A percentile compares a stretch with the other conserved stretches of the same genome.
These are phyloP conservation scores for Pharus latifolius DNA, from an alignment of 176 grass and related monocot species.

Conservation along the genomic window DNA sequence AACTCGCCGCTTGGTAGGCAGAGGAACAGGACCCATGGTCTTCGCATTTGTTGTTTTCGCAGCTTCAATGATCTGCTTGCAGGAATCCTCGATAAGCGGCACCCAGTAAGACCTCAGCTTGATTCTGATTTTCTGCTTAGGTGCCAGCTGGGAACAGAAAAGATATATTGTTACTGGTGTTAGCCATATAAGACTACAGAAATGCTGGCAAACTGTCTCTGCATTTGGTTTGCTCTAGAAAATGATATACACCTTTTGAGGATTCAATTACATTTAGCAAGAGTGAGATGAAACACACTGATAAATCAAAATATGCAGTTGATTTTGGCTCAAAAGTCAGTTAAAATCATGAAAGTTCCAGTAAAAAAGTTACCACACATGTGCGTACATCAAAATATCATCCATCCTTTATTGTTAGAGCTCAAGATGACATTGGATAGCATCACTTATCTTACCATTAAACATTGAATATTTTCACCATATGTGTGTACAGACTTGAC, in stretches of 20 bases:
- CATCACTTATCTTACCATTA: too few species aligned
- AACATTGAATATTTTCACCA: too few species aligned
- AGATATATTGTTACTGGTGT: not conserved
- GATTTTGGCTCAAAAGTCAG: not conserved
- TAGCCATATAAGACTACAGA: not conserved
- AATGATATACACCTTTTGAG: too few species aligned
- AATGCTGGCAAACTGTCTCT: not conserved
- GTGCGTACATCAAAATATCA: too few species aligned
- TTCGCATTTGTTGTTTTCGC: slow-evolving; percentile 86
- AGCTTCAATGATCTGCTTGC: slow-evolving; percentile 90
- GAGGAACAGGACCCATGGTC: slow-evolving; percentile 82
- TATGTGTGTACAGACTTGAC: too few species aligned
- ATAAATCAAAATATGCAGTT: slow-evolving; percentile 2
- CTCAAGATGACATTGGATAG: too few species aligned
- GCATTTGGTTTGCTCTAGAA: too few species aligned
- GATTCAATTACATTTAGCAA: too few species aligned
- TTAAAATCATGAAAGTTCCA: not conserved
- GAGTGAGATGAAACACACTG: not conserved
- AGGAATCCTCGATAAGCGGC: slow-evolving; percentile 74
- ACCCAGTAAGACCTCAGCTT: slow-evolving; percentile 97
- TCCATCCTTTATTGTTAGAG: too few species aligned
- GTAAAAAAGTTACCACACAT: not conserved
- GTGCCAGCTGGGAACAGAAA: slow-evolving; percentile 40
- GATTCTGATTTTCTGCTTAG: slow-evolving; percentile 90
- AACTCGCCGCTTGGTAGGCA: slow-evolving; percentile 70